phyloP scores from a whole-genome alignment of 2,329 filamentous ascomycete species.

The Aspergillus aculeatus region DNA sequence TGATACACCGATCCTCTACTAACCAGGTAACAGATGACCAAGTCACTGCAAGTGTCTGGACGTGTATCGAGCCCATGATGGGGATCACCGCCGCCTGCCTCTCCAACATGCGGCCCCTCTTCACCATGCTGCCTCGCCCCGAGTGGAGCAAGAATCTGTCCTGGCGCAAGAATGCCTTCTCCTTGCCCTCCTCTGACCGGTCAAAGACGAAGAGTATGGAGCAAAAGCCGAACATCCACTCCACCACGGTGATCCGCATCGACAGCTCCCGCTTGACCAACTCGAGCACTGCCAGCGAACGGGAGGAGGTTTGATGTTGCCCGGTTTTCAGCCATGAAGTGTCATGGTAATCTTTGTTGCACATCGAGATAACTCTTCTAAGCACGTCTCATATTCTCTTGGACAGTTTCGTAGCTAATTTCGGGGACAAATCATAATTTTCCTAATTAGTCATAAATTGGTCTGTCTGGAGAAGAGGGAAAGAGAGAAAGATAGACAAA shows the following conservation, averaged over 20 bases:
- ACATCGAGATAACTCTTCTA: too few species aligned
- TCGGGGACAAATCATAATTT: too few species aligned
- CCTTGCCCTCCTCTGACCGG: not conserved
- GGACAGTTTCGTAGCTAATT: too few species aligned
- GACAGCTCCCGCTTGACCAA: not conserved
- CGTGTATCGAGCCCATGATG: constrained; percentile 31
- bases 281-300: not conserved
- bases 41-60: constrained; percentile 30
- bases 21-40: constrained; percentile 21
- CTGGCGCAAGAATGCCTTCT: not conserved
- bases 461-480: too few species aligned
- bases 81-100: constrained; percentile 30
- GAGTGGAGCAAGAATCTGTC: not conserved
- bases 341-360: too few species aligned
- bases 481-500: too few species aligned
- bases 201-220: not conserved
- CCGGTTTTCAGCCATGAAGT: too few species aligned
- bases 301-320: not conserved
- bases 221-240: not conserved
- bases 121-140: constrained; percentile 4
- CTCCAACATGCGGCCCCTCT: constrained; percentile 30
- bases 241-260: not conserved
- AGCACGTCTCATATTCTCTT: too few species aligned
- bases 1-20: not conserved
- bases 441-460: too few species aligned